A percentile compares a stretch with the other conserved stretches of the same genome.
These are phyloP conservation scores for Vinca minor DNA, from an alignment of 257 asterid species.

Conservation along the genomic window DNA sequence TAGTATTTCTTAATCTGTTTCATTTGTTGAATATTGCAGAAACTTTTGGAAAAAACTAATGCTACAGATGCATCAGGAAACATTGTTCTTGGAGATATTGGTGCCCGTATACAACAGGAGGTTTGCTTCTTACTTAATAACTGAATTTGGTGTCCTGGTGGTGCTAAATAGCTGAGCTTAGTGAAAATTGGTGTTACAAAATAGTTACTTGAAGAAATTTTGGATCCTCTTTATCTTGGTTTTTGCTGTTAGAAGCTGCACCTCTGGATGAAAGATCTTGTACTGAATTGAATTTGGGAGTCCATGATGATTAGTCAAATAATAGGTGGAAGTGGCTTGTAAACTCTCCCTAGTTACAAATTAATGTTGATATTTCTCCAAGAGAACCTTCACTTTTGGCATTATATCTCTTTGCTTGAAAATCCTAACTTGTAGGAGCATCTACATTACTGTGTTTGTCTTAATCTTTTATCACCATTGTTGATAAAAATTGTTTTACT, in stretches of 20 bases:
- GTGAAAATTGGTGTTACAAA: not conserved
- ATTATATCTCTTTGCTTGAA: not conserved
- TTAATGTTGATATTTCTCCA: not conserved
- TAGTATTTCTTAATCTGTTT: not conserved
- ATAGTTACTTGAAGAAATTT: not conserved
- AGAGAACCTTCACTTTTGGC: not conserved
- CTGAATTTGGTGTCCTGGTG: not conserved
- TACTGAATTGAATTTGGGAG: not conserved
- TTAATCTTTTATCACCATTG: not conserved
- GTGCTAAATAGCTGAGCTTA: conserved; percentile 6
- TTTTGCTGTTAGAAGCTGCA: not conserved
- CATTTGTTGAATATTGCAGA: conserved; percentile 35
- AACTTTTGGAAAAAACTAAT: conserved; percentile 60
- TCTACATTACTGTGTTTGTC: not conserved
- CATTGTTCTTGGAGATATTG: conserved; percentile 72
- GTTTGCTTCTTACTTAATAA: conserved; percentile 29
- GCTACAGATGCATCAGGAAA: conserved; percentile 93
- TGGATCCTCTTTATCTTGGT: not conserved
- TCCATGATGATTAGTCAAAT: not conserved
- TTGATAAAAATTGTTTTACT: not conserved
- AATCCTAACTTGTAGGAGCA: conserved; percentile 2
- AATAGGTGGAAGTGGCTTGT: not conserved
- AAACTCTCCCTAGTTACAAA: not conserved
- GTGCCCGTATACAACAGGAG: conserved; percentile 81
- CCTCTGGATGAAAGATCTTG: not conserved